These are phyloP conservation scores for Russula vinacea DNA, from an alignment of 768 basidiomycete genomes.

Conservation along the genomic window DNA sequence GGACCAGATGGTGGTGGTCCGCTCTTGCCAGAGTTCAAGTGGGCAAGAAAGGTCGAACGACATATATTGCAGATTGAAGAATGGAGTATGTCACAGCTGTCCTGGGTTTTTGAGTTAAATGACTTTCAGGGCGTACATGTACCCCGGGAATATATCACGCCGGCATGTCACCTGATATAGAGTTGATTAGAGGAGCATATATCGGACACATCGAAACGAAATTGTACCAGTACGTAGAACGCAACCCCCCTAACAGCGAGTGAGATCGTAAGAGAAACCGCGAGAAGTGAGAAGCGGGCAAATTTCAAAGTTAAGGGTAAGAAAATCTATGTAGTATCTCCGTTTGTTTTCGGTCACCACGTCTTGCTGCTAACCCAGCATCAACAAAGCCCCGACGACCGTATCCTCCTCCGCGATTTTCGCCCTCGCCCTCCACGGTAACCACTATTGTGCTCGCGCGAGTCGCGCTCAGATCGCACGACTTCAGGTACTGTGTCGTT, in stretches of 20 bases:
- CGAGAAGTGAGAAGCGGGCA: background rate
- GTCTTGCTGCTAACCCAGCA: constrained; percentile 59
- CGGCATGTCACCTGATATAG: too few relatives aligned
- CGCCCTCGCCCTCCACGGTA: constrained; percentile 50
- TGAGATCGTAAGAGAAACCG: constrained; percentile 18
- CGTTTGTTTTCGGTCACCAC: constrained; percentile 33
- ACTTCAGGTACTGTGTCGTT: constrained; percentile 65
- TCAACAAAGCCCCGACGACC: constrained; percentile 65
- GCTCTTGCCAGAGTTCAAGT: too few relatives aligned
- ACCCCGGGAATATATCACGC: too few relatives aligned
- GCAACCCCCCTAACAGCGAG: constrained; percentile 13
- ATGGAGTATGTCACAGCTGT: too few relatives aligned
- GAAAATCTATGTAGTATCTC: constrained; percentile 31
- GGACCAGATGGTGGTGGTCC: too few relatives aligned
- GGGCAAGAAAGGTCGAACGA: too few relatives aligned
- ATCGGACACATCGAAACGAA: constrained; percentile 20
- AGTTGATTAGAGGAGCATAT: constrained; percentile 24
- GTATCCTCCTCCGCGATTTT: constrained; percentile 50
- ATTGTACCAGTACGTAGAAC: constrained; percentile 18
- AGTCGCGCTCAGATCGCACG: constrained; percentile 60
- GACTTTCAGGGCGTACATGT: too few relatives aligned
- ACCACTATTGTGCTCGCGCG: constrained; percentile 32
- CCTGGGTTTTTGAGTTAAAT: too few relatives aligned
- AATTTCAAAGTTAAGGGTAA: background rate
- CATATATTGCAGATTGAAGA: too few relatives aligned